A percentile compares a stretch with the other conserved stretches of the same genome.
These are phyloP conservation scores for Porcisia deanei DNA, from an alignment of 208 protist genomes.

Conservation along the genomic window DNA sequence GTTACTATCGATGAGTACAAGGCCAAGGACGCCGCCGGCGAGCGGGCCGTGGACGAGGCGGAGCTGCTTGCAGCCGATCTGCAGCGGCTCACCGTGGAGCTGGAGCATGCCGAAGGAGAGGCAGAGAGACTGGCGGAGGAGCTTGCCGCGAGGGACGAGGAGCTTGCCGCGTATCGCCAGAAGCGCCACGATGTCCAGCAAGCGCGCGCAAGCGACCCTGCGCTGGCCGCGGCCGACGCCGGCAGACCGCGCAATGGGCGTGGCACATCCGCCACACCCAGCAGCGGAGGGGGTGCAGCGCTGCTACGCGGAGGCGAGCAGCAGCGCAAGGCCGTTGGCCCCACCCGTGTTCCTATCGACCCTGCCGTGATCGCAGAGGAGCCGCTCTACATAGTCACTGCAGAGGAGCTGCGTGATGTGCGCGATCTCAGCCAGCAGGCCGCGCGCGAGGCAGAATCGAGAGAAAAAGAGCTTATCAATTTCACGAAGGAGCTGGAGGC, in stretches of 20 bases:
- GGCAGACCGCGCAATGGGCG: not conserved
- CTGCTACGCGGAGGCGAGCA: not conserved
- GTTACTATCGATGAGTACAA: constrained; percentile 25
- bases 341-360: constrained; percentile 11
- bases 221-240: constrained; percentile 11
- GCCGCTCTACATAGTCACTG: constrained; percentile 23
- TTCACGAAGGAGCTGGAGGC: constrained; percentile 3
- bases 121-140: constrained; percentile 11
- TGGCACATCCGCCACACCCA: not conserved
- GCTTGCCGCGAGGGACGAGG: constrained; percentile 11
- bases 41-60: constrained; percentile 5
- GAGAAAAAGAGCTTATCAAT: not conserved
- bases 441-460: not conserved
- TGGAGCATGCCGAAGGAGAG: constrained; percentile 6
- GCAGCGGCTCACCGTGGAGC: not conserved
- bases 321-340: not conserved
- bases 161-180: constrained; percentile 8
- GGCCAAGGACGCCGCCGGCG: constrained; percentile 9
- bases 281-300: not conserved
- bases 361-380: constrained; percentile 17
- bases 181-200: constrained; percentile 7
- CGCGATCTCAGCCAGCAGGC: constrained; percentile 1
- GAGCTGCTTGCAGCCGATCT: constrained; percentile 5
- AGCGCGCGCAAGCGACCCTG: constrained; percentile 9
- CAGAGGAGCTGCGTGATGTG: constrained; percentile 19